Evolutionary conservation across 2,329 filamentous ascomycete species (phyloP).

Genomic region (Setomelanomma holmii): DNA sequence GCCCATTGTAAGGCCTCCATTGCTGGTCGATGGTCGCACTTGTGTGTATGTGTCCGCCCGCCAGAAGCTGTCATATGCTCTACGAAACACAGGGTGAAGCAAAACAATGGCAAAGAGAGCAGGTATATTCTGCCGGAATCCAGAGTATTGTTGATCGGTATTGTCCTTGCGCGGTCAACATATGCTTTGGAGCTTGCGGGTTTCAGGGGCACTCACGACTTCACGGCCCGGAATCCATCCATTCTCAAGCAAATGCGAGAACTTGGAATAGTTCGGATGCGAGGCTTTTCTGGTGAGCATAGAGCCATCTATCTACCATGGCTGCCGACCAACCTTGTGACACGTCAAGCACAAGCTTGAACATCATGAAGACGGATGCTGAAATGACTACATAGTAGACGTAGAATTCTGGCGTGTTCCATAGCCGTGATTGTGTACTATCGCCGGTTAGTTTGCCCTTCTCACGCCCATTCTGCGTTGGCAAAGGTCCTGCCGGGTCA

Average conservation of each 20-base stretch:
- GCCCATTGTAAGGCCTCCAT: slow-evolving; percentile 48
- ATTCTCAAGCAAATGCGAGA: slow-evolving; percentile 71
- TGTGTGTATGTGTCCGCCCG: slow-evolving; percentile 54
- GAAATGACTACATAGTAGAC: slow-evolving; percentile 76
- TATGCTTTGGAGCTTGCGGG: background rate
- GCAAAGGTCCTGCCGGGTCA: slow-evolving; percentile 41
- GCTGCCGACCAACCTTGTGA: slow-evolving; percentile 70
- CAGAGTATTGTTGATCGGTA: slow-evolving; percentile 85
- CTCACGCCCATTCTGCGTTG: slow-evolving; percentile 25
- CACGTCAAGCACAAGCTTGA: slow-evolving; percentile 85
- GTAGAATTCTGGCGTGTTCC: slow-evolving; percentile 86
- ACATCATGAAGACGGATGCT: slow-evolving; percentile 80
- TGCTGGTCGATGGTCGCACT: slow-evolving; percentile 45
- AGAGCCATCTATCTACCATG: background rate
- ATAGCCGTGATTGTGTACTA: slow-evolving; percentile 61
- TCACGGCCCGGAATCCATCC: slow-evolving; percentile 94
- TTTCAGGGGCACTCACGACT: slow-evolving; percentile 65
- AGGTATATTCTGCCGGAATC: slow-evolving; percentile 85
- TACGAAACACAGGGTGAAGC: slow-evolving; percentile 80
- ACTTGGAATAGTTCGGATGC: slow-evolving; percentile 81
- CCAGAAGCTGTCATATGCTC: slow-evolving; percentile 67
- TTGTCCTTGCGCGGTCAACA: slow-evolving; percentile 68
- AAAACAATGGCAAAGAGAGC: slow-evolving; percentile 77
- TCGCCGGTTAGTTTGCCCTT: slow-evolving; percentile 24
- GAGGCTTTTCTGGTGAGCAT: slow-evolving; percentile 62